Base-by-base conservation (phyloP, 305 asterid species). In the Salvia sclarea region DNA sequence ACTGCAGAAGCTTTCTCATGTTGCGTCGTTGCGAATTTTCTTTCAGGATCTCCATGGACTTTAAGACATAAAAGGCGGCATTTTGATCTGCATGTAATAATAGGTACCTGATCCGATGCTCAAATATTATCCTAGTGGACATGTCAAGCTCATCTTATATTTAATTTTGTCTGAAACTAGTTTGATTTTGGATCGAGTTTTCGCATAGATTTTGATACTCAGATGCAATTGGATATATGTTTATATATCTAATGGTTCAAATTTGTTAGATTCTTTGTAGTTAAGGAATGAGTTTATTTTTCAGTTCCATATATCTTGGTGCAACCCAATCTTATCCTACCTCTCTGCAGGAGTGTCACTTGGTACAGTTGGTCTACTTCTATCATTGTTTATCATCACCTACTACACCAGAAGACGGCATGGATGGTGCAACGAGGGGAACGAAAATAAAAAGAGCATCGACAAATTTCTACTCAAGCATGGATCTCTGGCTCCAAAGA, bases 21-120 rank as follows among this genome's bases (percentile, higher is more conserved):
- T n/a, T n/a, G n/a, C n/a, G n/a, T n/a, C 22, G 2, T 4, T n/a
- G 24, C 16, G 14, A 16, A 35, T 13, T 44, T 71, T 18, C 50
- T 67, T 56, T 41, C 83, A 79, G 78, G 71, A 56, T 24, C 53
- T 24, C 2, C 28, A 9, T 10, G 2, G 56, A 28, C 30, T 49
- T 49, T 24, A 9, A 0, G 28, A 35, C 31, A 37, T 59, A 12
- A 24, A 58, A 14, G 43, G 25, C 66, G 64, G 33, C 64, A 45
- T 56, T 41, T 37, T 31, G 14, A 38, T 64, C 31, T 0, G 54
- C 62, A 11, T 1, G 13, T 70, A 47, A 53, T 61, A 14, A 18
- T 38, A 61, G 79, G 72, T 70, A 66, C 21, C 12, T 12, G 24
- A 7, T 18, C 47, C 9, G 10, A 47, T 17, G 12, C 22, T 8